Conservation (phyloP, 1,139 yeast species). For the Candida gigantensis region DNA sequence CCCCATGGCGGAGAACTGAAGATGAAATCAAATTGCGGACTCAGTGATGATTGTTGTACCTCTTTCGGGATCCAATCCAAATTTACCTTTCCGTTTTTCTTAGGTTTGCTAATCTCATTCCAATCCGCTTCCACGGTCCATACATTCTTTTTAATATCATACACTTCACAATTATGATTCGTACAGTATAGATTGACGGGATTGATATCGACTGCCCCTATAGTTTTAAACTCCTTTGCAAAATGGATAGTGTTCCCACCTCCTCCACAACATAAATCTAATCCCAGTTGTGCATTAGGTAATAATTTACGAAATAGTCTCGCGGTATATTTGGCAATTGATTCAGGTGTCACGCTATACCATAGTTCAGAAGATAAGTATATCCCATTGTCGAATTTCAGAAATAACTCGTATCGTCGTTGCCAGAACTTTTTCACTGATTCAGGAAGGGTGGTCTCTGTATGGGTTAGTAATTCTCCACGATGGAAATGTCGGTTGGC, state of each 20-base stretch:
- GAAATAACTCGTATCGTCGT: conserved; percentile 59
- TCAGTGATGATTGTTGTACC: conserved; percentile 15
- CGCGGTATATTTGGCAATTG: conserved; percentile 65
- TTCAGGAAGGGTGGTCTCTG: conserved; percentile 40
- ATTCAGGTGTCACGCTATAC: conserved; percentile 92
- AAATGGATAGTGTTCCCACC: conserved; percentile 93
- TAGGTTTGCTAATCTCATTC: conserved; percentile 37
- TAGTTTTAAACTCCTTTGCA: conserved; percentile 57
- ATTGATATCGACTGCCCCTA: conserved; percentile 69
- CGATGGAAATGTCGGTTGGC: conserved; percentile 21
- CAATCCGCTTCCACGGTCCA: conserved; percentile 59
- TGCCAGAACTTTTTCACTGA: conserved; percentile 58
- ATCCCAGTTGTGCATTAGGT: conserved; percentile 44
- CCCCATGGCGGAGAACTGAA: conserved; percentile 98
- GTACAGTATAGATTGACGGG: conserved; percentile 66
- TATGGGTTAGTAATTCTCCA: conserved; percentile 42
- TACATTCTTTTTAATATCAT: conserved; percentile 55
- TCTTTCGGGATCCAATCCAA: conserved; percentile 16
- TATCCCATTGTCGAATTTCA: conserved; percentile 67
- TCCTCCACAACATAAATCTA: conserved; percentile 92
- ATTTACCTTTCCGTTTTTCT: conserved; percentile 7
- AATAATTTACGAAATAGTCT: conserved; percentile 42
- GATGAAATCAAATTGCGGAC: conserved; percentile 52
- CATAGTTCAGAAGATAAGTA: conserved; percentile 75
- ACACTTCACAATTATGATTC: conserved; percentile 68